A percentile compares a stretch with the other conserved stretches of the same genome.
Evolutionary conservation across 306 rosid genomes (phyloP).

Genomic region (Prunus kanzakura): DNA sequence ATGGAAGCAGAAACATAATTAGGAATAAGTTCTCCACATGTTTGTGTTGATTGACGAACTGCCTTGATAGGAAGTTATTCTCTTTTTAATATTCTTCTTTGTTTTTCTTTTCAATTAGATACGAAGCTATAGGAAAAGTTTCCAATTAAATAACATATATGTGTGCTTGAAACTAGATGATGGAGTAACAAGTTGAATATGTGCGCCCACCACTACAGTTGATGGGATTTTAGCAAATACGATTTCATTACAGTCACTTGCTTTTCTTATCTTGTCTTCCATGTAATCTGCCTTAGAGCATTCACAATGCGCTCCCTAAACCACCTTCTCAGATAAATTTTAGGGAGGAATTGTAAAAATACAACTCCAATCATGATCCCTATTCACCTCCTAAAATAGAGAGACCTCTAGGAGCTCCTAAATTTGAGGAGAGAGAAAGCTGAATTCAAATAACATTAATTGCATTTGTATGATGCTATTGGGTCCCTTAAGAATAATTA

Average conservation of each 20-base stretch:
- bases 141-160: background rate
- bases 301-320: too few relatives aligned
- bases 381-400: too few relatives aligned
- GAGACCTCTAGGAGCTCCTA: too few relatives aligned
- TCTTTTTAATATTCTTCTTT: background rate
- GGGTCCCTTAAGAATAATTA: background rate
- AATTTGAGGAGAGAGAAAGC: background rate
- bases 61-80: background rate
- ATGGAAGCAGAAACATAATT: background rate
- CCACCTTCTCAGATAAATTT: too few relatives aligned
- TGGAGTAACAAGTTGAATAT: background rate
- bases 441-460: background rate
- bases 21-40: background rate
- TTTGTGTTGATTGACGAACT: background rate
- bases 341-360: too few relatives aligned
- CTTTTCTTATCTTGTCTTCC: background rate
- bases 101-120: background rate
- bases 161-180: background rate
- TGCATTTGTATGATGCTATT: background rate
- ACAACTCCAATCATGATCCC: too few relatives aligned
- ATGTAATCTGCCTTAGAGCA: background rate
- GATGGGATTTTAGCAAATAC: background rate
- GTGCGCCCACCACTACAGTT: background rate
- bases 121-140: background rate
- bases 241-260: background rate